Evolutionary conservation across 768 basidiomycete species (phyloP), one percentile per base, ranked within the genome.

Genomic region (Rhodosporidiobolus odoratus): DNA sequence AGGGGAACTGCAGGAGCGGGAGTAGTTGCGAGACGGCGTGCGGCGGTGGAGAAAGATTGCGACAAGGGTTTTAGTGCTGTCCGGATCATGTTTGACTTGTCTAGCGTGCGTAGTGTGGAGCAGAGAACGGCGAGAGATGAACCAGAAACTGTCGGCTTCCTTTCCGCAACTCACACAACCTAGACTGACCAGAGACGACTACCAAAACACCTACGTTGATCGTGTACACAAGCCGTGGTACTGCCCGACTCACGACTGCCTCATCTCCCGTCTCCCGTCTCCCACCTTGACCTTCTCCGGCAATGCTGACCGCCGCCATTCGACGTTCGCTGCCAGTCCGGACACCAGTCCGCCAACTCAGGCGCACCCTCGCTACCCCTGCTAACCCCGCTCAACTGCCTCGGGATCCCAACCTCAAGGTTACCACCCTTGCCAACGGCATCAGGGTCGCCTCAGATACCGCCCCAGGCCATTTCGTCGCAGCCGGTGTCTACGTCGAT

Each of bases 391-490:
- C 45, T 47, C 63, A 58, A 27, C 52, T 19, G 17, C 47, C 27
- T 50, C 48, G 48, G 12, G 40, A 67, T 54, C 58, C 65, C 7
- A 23, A 45, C 19, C 62, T 74, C 54, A 65, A 71, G 53, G 66
- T 95, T 40, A 94, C 95, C 0, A 92, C 91, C 1, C 83, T 98
- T 0, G 87, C 92, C 9, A 97, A 96, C 82, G 91, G 89, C 79
- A 85, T 98, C 54, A 84, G 92, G 68, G 91, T 98, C 50, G 92
- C 91, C 23, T 96, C 93, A 13, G 91, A 96, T 80, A 83, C 85
- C 3, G 89, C 89, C 6, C 93, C 92, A 0, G 91, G 92, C 25
- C 92, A 98, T 82, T 97, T 98, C 79, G 89, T 93, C 43, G 89
- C 92, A 0, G 85, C 95, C 1, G 96, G 95, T 5, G 85, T 98